These are phyloP conservation scores for Gaeumannomyces sp. DNA, from an alignment of 2,329 filamentous ascomycete species.

Conservation along the genomic window DNA sequence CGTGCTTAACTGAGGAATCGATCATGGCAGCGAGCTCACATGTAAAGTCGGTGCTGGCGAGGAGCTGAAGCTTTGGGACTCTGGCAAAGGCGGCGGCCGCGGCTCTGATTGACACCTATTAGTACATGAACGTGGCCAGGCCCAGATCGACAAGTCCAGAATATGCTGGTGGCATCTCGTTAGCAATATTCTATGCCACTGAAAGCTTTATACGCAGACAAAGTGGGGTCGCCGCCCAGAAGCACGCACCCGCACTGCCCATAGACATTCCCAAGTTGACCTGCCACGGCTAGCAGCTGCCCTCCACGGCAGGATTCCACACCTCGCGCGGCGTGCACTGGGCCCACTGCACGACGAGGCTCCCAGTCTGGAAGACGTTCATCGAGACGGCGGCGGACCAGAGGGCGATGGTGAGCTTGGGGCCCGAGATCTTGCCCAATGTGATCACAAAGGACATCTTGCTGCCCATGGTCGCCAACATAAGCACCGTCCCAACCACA, in stretches of 20 bases:
- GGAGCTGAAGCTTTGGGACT: conserved; percentile 3
- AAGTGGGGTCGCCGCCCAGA: background rate
- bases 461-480: conserved; percentile 25
- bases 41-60: conserved; percentile 12
- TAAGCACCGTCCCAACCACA: conserved; percentile 6
- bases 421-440: conserved; percentile 24
- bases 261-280: conserved; percentile 6
- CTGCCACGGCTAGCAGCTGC: conserved; percentile 21
- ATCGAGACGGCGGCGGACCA: conserved; percentile 27
- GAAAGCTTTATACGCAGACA: background rate
- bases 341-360: conserved; percentile 23
- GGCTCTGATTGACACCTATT: conserved; percentile 1
- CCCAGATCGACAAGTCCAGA: background rate
- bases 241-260: conserved; percentile 1
- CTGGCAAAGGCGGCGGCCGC: conserved; percentile 11
- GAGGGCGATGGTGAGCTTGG: background rate
- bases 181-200: background rate
- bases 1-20: background rate
- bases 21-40: conserved; percentile 8
- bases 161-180: background rate
- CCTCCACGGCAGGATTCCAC: conserved; percentile 18
- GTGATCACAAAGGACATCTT: conserved; percentile 34
- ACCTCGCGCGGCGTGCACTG: conserved; percentile 22
- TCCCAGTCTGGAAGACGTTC: conserved; percentile 24
- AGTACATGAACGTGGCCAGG: background rate